Base-by-base conservation (phyloP, 2,329 filamentous ascomycete species). In the Clarireedia monteithiana region DNA sequence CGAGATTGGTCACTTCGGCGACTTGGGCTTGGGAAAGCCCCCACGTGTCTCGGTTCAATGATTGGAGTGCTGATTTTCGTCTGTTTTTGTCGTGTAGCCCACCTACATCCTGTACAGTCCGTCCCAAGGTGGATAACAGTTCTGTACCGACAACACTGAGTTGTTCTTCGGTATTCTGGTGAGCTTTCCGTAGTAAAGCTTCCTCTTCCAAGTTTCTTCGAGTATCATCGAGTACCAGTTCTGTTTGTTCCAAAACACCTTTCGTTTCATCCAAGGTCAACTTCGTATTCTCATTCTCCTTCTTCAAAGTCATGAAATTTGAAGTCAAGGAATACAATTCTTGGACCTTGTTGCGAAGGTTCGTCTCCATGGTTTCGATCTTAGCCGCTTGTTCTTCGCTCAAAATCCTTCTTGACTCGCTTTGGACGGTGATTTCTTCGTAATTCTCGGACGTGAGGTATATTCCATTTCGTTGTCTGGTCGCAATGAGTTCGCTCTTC, bases 351-450 rank as follows among this genome's bases (percentile, higher is more conserved):
- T 95, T 94, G 23, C 90, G 84, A 54, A 99, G 76, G 66, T 94
- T 96, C 39, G 81, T 82, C 70, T 99, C 94, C 74, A 97, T 86
- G 0, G 89, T 91, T 68, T 95, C 90, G 48, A 99, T 91, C 70
- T 90, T 92, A 63, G 92, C 91, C 6, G 85, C 81, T 67, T 97
- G 92, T 69, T 99, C 94, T 65, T 97, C 92, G 63, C 86, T 88
- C 40, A 97, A 80, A 60, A 97, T 96, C 12, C 90, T 81, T 52
- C 91, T 82, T 2, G 92, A 96, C 71, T 99, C 94, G 71, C 88
- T 96, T 69, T 96, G 86, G 5, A 89, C 88, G 0, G 85, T 92
- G 73, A 99, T 87, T 64, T 95, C 89, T 68, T 97, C 92, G 67
- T 91, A 96, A 15, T 82, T 82, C 57, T 96, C 91, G 56, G 89